A percentile compares a stretch with the other conserved stretches of the same genome.
Evolutionary conservation across 805 yeast genomes (phyloP).

Genomic region (Hanseniaspora lindneri): DNA sequence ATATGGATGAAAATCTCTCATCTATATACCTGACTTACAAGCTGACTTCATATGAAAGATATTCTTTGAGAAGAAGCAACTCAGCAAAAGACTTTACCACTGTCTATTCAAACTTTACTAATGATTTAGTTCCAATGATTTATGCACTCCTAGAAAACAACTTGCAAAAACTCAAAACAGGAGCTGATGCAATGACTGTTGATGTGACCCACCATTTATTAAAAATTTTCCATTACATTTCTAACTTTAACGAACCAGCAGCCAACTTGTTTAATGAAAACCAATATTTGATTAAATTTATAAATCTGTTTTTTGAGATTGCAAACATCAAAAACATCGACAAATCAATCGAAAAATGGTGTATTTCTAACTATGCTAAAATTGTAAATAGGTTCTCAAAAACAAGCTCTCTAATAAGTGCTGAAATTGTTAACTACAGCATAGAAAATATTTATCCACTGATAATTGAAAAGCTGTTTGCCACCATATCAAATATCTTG

Average conservation of each 20-base stretch:
- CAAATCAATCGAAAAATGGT: constrained; percentile 73
- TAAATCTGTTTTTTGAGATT: constrained; percentile 52
- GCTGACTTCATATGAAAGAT: constrained; percentile 12
- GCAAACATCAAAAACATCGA: constrained; percentile 39
- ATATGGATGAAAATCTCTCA: constrained; percentile 4
- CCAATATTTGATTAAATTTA: constrained; percentile 42
- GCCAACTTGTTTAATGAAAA: constrained; percentile 33
- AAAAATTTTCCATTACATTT: constrained; percentile 53
- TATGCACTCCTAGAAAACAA: constrained; percentile 1
- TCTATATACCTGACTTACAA: constrained; percentile 12
- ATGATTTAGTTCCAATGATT: constrained; percentile 9
- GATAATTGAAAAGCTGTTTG: constrained; percentile 4
- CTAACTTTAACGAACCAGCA: constrained; percentile 46
- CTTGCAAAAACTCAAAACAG: neutral
- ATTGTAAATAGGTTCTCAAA: constrained; percentile 50
- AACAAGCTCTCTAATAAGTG: constrained; percentile 35
- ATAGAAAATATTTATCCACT: constrained; percentile 48
- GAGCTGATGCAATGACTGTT: neutral
- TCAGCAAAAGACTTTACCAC: neutral
- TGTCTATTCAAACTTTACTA: constrained; percentile 1
- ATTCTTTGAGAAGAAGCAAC: constrained; percentile 3
- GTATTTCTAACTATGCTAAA: constrained; percentile 62
- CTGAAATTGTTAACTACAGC: constrained; percentile 47
- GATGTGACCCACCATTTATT: constrained; percentile 28
- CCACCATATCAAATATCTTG: neutral